A percentile compares a stretch with the other conserved stretches of the same genome.
Conservation (phyloP, 371 early-diverging fungal species). For the Lichtheimia ornata region DNA sequence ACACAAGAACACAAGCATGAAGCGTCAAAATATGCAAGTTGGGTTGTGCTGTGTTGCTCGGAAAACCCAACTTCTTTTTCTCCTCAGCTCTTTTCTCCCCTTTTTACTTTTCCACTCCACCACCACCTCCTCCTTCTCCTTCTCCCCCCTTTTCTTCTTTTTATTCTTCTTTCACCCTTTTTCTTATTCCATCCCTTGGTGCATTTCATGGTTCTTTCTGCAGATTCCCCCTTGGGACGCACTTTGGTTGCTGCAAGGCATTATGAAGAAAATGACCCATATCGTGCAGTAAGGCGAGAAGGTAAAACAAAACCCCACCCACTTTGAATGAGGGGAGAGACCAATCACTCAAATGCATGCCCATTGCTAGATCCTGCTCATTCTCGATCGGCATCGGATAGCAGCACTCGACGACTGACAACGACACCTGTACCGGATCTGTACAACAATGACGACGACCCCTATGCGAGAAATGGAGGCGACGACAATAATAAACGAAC, state of each 20-base stretch:
- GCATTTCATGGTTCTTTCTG: neutral
- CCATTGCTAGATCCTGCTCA: slow-evolving; percentile 16
- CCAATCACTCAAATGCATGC: neutral
- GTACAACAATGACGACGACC: slow-evolving; percentile 34
- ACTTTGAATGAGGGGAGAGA: neutral
- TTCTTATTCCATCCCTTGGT: neutral
- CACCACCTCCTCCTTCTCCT: too few species aligned
- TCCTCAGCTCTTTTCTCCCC: slow-evolving; percentile 1
- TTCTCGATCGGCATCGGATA: slow-evolving; percentile 43
- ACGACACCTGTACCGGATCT: slow-evolving; percentile 5
- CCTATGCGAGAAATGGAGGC: slow-evolving; percentile 25
- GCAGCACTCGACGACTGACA: slow-evolving; percentile 39
- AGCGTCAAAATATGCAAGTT: too few species aligned
- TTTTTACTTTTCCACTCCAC: too few species aligned
- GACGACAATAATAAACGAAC: slow-evolving; percentile 8
- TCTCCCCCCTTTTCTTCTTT: neutral
- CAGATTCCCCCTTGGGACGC: neutral
- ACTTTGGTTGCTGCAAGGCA: neutral
- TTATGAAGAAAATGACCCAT: slow-evolving; percentile 8
- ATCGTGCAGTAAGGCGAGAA: slow-evolving; percentile 9
- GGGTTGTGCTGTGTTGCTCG: neutral
- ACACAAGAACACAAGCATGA: too few species aligned
- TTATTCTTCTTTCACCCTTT: neutral
- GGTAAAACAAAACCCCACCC: neutral
- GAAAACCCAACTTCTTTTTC: slow-evolving; percentile 3